Evolutionary conservation across 441 rosid species (phyloP), one percentile per base, ranked within the genome.

Genomic region (Pelargonium myrrhifolium): DNA sequence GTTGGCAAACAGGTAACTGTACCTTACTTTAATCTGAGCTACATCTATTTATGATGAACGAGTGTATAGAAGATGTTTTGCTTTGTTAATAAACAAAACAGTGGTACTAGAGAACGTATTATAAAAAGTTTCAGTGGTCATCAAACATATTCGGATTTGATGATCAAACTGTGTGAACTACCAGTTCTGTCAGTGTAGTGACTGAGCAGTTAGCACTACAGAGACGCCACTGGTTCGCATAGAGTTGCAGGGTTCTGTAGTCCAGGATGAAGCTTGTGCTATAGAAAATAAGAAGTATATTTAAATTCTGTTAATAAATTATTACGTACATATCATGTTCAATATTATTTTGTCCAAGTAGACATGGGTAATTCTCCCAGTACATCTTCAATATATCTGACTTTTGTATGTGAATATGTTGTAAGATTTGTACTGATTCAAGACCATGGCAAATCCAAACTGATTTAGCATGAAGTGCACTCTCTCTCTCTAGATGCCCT

Each of bases 1-100:
- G 85, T 78, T 74, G 79, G 3, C 86, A 71, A 65, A 65, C 83
- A 69, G 93, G 94, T 89, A 80, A 65, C 35, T 14, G 17, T 42
- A 58, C 70, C 67, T 68, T 2, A 55, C 1, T 6, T 26, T 9
- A 22, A 24, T 63, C 61, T 66, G 17, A 31, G 31, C 43, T 51
- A 9, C 40, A 39, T 56, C 55, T 74, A 20, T 65, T 31, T 22
- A 55, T 18, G 35, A 10, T 5, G 31, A 26, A 70, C 18, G 21
- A 10, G 9, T 56, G 31, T 56, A 56, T 20, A 9, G 6, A 6
- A 53, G 59, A 17, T 53, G 24, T 9, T 55, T 6, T 8, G 20
- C 26, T 20, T 40, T 40, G 45, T 40, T 3, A 0, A 40, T 40
- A 8, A 5, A 40, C 12, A 6, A 10, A 40, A 40, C 45, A 40